phyloP scores from a whole-genome alignment of 2,329 filamentous ascomycete genomes.

The Acrocalymma vagum region DNA sequence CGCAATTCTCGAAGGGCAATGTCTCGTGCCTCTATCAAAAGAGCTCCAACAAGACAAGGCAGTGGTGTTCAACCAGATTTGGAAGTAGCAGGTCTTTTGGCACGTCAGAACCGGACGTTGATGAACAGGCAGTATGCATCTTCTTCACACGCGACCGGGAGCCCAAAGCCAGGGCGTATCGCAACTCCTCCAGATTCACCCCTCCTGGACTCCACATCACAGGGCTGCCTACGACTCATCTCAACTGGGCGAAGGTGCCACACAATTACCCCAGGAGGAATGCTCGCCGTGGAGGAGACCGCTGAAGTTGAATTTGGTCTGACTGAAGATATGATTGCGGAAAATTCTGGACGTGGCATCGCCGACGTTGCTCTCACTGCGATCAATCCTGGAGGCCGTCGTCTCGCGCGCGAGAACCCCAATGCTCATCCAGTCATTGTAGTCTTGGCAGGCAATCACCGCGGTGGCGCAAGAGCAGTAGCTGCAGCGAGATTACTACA shows the following conservation, averaged over 20 bases:
- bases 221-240: constrained; percentile 58
- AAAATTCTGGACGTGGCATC: constrained; percentile 89
- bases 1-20: constrained; percentile 48
- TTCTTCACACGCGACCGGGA: constrained; percentile 46
- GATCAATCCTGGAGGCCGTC: constrained; percentile 66
- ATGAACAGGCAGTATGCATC: constrained; percentile 44
- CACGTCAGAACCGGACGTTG: constrained; percentile 40
- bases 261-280: constrained; percentile 75
- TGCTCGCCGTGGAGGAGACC: constrained; percentile 91
- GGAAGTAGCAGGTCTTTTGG: constrained; percentile 38
- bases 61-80: constrained; percentile 50
- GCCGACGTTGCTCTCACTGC: constrained; percentile 81
- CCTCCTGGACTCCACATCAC: constrained; percentile 33
- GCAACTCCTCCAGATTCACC: constrained; percentile 49
- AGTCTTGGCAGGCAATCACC: constrained; percentile 94
- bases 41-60: constrained; percentile 47
- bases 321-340: constrained; percentile 88
- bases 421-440: constrained; percentile 68
- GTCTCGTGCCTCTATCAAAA: constrained; percentile 50
- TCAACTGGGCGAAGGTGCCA: constrained; percentile 64
- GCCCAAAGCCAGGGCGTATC: constrained; percentile 41
- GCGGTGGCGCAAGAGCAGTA: constrained; percentile 83
- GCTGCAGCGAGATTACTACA: constrained; percentile 87
- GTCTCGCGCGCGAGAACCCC: constrained; percentile 58
- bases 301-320: constrained; percentile 87